These are phyloP conservation scores for Pseudogymnoascus sp. DNA, from an alignment of 2,329 filamentous ascomycete species.

Conservation along the genomic window DNA sequence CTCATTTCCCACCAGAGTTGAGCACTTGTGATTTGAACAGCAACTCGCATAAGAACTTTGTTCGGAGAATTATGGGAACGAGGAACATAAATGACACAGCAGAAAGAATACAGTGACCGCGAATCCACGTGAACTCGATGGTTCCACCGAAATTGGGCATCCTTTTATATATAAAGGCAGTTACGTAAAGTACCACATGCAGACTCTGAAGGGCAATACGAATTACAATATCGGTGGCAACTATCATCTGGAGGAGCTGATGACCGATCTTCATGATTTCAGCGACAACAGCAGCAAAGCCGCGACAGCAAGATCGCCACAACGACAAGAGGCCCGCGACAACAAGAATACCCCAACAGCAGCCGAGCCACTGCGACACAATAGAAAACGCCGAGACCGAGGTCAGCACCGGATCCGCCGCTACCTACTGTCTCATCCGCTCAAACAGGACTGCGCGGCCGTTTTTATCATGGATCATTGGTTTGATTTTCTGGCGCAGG, in stretches of 20 bases:
- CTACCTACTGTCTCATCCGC: no score
- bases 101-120: no score
- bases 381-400: background rate
- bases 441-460: no score
- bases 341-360: background rate
- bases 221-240: no score
- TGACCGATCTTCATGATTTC: background rate
- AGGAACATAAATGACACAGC: background rate
- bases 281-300: background rate
- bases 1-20: background rate
- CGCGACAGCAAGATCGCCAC: background rate
- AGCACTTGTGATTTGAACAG: background rate
- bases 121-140: no score
- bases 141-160: no score
- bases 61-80: background rate
- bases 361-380: background rate
- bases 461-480: no score
- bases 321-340: background rate
- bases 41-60: background rate
- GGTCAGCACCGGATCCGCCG: no score
- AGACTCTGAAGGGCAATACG: no score
- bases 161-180: no score
- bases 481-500: no score
- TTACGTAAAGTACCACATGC: no score
- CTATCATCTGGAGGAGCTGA: background rate